These are phyloP conservation scores for Fusarium agapanthi DNA, from an alignment of 2,329 filamentous ascomycete species.

Conservation along the genomic window DNA sequence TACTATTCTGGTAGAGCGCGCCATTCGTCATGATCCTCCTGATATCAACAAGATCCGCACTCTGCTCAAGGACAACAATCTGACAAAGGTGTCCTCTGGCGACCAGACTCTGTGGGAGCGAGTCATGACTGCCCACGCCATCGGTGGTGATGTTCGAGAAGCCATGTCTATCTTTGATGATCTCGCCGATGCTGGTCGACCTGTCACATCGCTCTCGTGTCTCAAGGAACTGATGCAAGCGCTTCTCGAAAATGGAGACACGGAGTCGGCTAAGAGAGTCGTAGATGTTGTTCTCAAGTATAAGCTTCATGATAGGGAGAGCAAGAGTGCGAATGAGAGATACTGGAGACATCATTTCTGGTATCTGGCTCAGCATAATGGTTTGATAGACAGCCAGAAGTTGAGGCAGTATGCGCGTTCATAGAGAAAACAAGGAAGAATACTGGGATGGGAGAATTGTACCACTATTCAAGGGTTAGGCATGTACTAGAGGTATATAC, in stretches of 20 bases:
- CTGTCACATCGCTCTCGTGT: slow-evolving; percentile 53
- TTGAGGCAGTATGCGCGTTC: background rate
- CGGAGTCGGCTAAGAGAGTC: slow-evolving; percentile 44
- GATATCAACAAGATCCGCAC: slow-evolving; percentile 67
- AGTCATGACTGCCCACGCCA: slow-evolving; percentile 72
- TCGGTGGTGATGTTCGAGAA: slow-evolving; percentile 57
- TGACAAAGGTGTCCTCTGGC: slow-evolving; percentile 46
- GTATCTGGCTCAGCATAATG: slow-evolving; percentile 54
- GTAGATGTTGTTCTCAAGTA: slow-evolving; percentile 45
- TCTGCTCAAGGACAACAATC: slow-evolving; percentile 66
- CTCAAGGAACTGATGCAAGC: slow-evolving; percentile 54
- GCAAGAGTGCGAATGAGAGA: slow-evolving; percentile 38
- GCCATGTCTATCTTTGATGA: slow-evolving; percentile 61
- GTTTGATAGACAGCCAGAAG: slow-evolving; percentile 46
- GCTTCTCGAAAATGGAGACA: slow-evolving; percentile 40
- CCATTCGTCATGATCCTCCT: slow-evolving; percentile 67
- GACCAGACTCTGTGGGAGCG: slow-evolving; percentile 77
- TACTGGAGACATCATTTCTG: slow-evolving; percentile 62
- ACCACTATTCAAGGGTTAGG: background rate
- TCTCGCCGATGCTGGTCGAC: slow-evolving; percentile 51
- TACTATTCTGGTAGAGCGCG: slow-evolving; percentile 76
- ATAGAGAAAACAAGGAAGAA: background rate
- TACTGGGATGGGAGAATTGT: background rate
- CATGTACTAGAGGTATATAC: slow-evolving; percentile 34
- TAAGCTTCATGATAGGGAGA: slow-evolving; percentile 37